Evolutionary conservation across 495 filamentous ascomycete genomes (phyloP), one percentile per base, ranked within the genome.

Genomic region (Hyaloscypha hepaticicola): DNA sequence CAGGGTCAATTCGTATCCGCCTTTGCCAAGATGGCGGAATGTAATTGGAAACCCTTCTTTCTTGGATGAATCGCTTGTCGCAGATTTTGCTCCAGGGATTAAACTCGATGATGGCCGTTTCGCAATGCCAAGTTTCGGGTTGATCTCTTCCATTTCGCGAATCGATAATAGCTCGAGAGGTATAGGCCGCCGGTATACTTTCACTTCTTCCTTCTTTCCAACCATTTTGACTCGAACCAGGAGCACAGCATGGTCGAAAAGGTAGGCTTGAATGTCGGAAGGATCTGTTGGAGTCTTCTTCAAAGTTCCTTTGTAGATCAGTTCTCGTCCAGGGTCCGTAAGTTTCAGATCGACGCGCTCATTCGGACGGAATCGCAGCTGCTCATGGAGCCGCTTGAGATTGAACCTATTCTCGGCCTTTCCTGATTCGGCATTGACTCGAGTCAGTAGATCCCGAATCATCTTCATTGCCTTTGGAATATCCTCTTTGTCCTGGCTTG

Each of bases 321-420:
- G 83, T 75, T 97, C 92, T 25, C 96, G 90, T 48, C 88, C 89
- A 65, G 96, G 92, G 69, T 99, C 95, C 0, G 92, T 96, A 16
- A 99, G 83, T 76, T 96, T 98, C 62, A 98, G 76, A 70, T 99
- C 96, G 41, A 97, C 91, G 73, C 89, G 90, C 71, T 96, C 93
- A 31, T 88, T 90, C 6, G 89, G 88, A 29, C 85, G 80, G 80
- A 95, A 98, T 67, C 92, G 91, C 64, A 99, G 83, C 63, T 96
- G 89, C 57, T 90, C 83, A 72, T 97, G 93, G 19, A 99, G 82
- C 68, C 91, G 89, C 73, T 93, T 90, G 45, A 99, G 80, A 75
- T 98, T 98, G 79, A 96, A 98, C 58, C 94, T 90, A 71, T 99
- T 99, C 77, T 99, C 96, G 2, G 95, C 92, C 77, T 95, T 97